Conservation (phyloP, 2,329 filamentous ascomycete genomes). For the Penicillium sp. region DNA sequence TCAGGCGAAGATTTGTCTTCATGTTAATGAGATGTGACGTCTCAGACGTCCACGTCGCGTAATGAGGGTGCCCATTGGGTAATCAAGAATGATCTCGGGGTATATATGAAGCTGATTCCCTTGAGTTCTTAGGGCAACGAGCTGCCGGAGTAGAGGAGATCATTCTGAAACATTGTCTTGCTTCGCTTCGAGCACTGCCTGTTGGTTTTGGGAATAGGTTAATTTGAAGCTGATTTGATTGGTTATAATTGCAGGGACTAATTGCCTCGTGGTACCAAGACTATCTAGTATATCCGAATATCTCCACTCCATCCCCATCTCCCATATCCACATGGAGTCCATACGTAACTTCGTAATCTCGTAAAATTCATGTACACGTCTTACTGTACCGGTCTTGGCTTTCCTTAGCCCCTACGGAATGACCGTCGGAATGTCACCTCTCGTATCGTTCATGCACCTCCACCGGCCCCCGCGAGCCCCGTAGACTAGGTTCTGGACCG, state of each 20-base stretch:
- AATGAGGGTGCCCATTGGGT: no score
- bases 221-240: background rate
- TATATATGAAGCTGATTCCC: no score
- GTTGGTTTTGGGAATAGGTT: background rate
- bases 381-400: background rate
- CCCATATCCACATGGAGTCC: background rate
- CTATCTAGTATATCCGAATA: background rate
- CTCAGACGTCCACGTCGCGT: no score
- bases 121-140: no score
- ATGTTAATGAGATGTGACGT: no score
- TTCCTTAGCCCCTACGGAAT: background rate
- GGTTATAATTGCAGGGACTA: background rate
- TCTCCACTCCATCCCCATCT: background rate
- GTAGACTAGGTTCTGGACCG: constrained; percentile 12
- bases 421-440: background rate
- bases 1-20: no score
- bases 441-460: background rate
- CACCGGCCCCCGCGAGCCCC: background rate
- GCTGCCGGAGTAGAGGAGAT: no score
- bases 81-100: no score
- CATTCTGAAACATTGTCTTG: constrained; percentile 26
- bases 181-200: constrained; percentile 5
- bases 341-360: background rate
- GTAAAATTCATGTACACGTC: background rate
- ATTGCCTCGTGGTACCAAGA: constrained; percentile 3